These are phyloP conservation scores for Sanghuangporus weigelae DNA, from an alignment of 1,284 basidiomycete species.

Conservation along the genomic window DNA sequence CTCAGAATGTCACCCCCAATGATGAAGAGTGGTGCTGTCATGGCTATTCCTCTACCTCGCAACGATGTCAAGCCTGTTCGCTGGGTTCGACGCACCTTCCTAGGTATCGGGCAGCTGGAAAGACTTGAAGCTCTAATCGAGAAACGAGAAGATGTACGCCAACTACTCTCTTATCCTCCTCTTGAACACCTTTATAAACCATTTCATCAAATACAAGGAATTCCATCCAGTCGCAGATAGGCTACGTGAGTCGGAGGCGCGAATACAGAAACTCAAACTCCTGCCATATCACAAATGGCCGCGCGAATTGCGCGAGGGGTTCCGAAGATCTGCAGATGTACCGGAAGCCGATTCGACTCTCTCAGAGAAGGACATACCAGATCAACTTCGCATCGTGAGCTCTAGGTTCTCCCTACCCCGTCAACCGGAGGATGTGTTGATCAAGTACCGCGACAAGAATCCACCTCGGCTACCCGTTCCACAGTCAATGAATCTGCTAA, in stretches of 20 bases:
- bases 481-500: background rate
- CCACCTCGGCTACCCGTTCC: background rate
- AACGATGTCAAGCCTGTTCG: background rate
- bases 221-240: background rate
- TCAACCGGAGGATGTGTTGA: background rate
- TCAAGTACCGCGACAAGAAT: background rate
- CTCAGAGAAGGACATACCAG: background rate
- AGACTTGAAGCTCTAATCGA: slow-evolving; percentile 1
- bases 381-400: background rate
- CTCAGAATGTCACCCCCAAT: background rate
- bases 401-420: background rate
- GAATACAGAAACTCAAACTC: background rate
- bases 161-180: background rate
- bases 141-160: background rate
- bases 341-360: background rate
- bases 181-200: background rate
- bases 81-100: background rate
- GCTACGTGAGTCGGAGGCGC: background rate
- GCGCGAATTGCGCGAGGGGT: background rate
- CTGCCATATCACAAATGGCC: background rate
- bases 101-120: slow-evolving; percentile 5
- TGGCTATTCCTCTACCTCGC: background rate
- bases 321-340: background rate
- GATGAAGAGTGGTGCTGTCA: background rate
- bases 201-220: background rate